Percentiles rank a stretch among this genome's conserved stretches.
Conservation (phyloP, 257 asterid species). For the Nicotiana tomentosiformis region DNA sequence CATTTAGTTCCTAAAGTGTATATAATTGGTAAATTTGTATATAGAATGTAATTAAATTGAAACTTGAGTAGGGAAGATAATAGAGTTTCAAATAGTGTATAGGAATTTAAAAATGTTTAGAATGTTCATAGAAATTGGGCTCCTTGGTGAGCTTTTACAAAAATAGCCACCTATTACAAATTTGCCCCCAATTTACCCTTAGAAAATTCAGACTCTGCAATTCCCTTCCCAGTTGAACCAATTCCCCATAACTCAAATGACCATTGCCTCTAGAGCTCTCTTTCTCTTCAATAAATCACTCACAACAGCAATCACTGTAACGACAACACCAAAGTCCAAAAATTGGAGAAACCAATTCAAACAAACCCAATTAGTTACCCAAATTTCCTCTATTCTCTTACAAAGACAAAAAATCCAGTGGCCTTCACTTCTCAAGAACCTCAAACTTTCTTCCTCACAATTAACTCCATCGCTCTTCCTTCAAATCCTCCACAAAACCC, state of each 20-base stretch:
- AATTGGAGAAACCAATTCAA: constrained; percentile 55
- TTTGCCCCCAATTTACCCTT: neutral
- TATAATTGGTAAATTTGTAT: too few species aligned
- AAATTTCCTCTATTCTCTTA: constrained; percentile 51
- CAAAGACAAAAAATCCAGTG: constrained; percentile 65
- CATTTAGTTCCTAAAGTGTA: too few species aligned
- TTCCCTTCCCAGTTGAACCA: neutral
- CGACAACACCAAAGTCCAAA: constrained; percentile 15
- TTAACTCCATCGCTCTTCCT: constrained; percentile 49
- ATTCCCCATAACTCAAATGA: neutral
- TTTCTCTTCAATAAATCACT: neutral
- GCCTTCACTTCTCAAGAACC: constrained; percentile 58
- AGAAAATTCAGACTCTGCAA: neutral
- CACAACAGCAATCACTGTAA: neutral
- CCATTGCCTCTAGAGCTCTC: neutral
- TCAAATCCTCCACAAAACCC: constrained; percentile 49
- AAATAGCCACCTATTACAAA: neutral
- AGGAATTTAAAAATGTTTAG: too few species aligned
- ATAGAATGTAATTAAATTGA: too few species aligned
- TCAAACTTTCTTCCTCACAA: constrained; percentile 32
- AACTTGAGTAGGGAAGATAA: too few species aligned
- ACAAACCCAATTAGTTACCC: constrained; percentile 49
- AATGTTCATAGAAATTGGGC: neutral
- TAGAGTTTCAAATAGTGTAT: too few species aligned
- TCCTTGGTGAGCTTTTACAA: neutral